Conservation (phyloP, 2,329 filamentous ascomycete species). For the Penicillium corylophilum region DNA sequence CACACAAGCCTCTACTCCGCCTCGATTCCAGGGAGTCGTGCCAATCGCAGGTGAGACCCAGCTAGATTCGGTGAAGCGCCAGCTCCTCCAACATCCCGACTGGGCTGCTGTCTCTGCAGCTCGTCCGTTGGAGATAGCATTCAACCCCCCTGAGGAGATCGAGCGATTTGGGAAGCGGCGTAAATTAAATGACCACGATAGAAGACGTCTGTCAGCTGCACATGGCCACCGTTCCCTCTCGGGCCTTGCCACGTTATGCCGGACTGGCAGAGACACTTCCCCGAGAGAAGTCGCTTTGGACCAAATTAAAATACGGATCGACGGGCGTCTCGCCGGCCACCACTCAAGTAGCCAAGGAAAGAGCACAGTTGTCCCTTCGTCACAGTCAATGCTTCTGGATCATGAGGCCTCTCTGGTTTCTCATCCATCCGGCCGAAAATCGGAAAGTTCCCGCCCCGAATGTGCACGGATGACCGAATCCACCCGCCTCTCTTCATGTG, state of each 20-base stretch:
- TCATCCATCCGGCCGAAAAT: background rate
- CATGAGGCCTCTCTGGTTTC: constrained; percentile 13
- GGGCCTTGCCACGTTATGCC: constrained; percentile 2
- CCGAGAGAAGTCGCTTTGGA: constrained; percentile 8
- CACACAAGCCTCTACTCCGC: background rate
- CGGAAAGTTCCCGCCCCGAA: background rate
- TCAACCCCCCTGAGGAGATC: constrained; percentile 29
- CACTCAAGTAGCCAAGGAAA: background rate
- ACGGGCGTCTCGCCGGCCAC: constrained; percentile 19
- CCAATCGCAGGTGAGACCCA: background rate
- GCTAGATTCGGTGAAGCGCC: constrained; percentile 31
- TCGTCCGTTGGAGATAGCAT: constrained; percentile 35
- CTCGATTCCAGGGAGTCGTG: background rate
- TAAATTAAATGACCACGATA: constrained; percentile 33
- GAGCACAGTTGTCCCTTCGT: constrained; percentile 20
- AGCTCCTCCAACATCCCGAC: constrained; percentile 36
- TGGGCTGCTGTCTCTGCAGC: constrained; percentile 39
- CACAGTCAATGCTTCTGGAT: constrained; percentile 38
- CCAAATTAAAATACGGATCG: constrained; percentile 24
- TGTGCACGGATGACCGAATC: background rate
- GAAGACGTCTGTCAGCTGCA: constrained; percentile 21
- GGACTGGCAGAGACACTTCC: background rate
- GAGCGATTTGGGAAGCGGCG: constrained; percentile 38
- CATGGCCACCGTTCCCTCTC: background rate
- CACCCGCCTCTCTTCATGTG: background rate